These are phyloP conservation scores for Fusarium protoensiforme DNA, from an alignment of 2,329 filamentous ascomycete genomes.

Conservation along the genomic window DNA sequence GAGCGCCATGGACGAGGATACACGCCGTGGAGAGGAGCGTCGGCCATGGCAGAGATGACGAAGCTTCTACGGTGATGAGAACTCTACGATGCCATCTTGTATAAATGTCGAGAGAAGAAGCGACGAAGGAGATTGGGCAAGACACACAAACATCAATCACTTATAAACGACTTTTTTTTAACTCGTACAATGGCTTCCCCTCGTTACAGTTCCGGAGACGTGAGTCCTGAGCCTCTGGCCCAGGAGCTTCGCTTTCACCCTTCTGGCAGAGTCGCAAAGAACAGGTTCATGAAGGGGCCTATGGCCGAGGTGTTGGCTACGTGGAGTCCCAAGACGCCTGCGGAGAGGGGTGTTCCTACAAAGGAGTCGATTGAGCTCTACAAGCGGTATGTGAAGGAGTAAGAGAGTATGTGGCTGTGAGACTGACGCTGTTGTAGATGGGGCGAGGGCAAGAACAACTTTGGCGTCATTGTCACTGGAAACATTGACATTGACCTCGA, in stretches of 20 bases:
- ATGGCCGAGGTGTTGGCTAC: slow-evolving; percentile 74
- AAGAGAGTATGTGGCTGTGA: rapidly evolving
- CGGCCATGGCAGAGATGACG: too few species aligned
- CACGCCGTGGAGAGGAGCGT: too few species aligned
- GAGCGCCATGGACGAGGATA: background rate
- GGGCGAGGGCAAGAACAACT: slow-evolving; percentile 63
- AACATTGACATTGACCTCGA: slow-evolving; percentile 74
- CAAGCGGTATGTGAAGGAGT: slow-evolving; percentile 58
- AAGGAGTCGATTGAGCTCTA: slow-evolving; percentile 65
- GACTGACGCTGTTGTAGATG: slow-evolving; percentile 20
- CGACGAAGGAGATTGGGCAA: background rate
- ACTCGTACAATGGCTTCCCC: slow-evolving; percentile 16
- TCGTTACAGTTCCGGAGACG: slow-evolving; percentile 32
- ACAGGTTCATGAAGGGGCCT: slow-evolving; percentile 73
- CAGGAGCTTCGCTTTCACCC: slow-evolving; percentile 58
- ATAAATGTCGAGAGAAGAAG: slow-evolving; percentile 3
- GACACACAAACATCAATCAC: background rate
- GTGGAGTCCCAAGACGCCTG: slow-evolving; percentile 65
- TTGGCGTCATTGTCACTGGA: slow-evolving; percentile 69
- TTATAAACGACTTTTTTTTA: background rate
- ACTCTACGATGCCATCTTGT: background rate
- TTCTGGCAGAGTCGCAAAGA: slow-evolving; percentile 63
- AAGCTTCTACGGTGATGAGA: background rate
- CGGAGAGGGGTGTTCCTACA: slow-evolving; percentile 58
- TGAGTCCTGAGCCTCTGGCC: slow-evolving; percentile 46